phyloP scores from a whole-genome alignment of 352 stramenopile species.

The Globisporangium sylvaticum region DNA sequence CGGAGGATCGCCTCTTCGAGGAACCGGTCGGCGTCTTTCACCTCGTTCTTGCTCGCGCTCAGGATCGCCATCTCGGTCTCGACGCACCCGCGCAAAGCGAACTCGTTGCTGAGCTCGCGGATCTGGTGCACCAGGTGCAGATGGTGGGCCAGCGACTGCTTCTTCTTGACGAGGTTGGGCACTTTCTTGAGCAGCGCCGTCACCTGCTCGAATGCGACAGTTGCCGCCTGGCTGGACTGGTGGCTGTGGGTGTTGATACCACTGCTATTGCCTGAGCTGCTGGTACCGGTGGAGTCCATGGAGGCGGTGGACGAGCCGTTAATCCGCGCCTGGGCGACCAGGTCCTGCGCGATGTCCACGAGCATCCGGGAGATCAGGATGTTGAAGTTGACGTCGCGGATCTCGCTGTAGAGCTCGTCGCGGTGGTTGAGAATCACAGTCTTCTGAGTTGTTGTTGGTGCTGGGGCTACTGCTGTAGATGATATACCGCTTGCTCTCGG shows the following conservation, averaged over 20 bases:
- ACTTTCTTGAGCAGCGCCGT: slow-evolving; percentile 54
- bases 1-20: slow-evolving; percentile 68
- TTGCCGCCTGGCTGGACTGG: background rate
- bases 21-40: slow-evolving; percentile 62
- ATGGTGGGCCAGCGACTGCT: slow-evolving; percentile 58
- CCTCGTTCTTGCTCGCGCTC: slow-evolving; percentile 43
- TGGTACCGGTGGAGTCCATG: background rate
- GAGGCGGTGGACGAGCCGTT: background rate
- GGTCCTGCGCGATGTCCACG: slow-evolving; percentile 44
- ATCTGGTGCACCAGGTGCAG: slow-evolving; percentile 64
- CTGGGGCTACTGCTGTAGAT: background rate
- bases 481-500: background rate
- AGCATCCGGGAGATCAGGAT: slow-evolving; percentile 50
- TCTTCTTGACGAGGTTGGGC: slow-evolving; percentile 72
- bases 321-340: slow-evolving; percentile 40
- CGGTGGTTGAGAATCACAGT: slow-evolving; percentile 65
- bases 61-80: slow-evolving; percentile 84
- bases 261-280: background rate
- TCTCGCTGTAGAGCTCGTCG: slow-evolving; percentile 67
- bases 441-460: slow-evolving; percentile 14
- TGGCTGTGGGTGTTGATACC: background rate
- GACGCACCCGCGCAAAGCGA: slow-evolving; percentile 57
- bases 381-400: slow-evolving; percentile 83
- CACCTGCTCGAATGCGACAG: slow-evolving; percentile 37
- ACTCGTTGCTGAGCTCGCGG: slow-evolving; percentile 49